These are phyloP conservation scores for Theileria sp. DNA, from an alignment of 169 alveolate species.

Conservation along the genomic window DNA sequence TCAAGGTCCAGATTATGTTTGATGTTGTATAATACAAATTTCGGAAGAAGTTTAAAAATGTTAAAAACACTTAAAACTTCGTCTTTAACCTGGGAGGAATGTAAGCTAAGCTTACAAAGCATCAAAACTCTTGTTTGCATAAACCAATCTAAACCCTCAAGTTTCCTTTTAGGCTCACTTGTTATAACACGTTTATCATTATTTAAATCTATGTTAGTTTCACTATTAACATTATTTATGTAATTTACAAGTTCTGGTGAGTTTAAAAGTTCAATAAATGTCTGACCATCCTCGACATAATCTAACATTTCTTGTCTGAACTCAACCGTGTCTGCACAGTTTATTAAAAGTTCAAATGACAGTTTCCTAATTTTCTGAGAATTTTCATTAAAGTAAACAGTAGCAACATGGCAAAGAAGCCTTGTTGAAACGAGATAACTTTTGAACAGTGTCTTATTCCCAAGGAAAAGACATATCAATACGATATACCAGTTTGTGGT, in stretches of 20 bases:
- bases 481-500: slow-evolving; percentile 40
- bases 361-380: not conserved
- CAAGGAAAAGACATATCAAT: slow-evolving; percentile 20
- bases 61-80: slow-evolving; percentile 27
- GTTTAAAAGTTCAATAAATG: slow-evolving; percentile 2
- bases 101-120: slow-evolving; percentile 44
- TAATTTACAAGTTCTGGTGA: slow-evolving; percentile 9
- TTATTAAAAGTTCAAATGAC: slow-evolving; percentile 28
- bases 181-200: not conserved
- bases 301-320: slow-evolving; percentile 41
- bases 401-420: not conserved
- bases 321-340: slow-evolving; percentile 47
- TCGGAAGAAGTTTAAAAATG: slow-evolving; percentile 14
- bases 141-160: not conserved
- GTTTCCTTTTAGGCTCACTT: not conserved
- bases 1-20: slow-evolving; percentile 26
- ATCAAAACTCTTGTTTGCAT: slow-evolving; percentile 28
- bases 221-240: not conserved
- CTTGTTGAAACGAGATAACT: slow-evolving; percentile 24
- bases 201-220: not conserved
- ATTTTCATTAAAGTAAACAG: not conserved
- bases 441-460: slow-evolving; percentile 32
- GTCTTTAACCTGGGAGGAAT: slow-evolving; percentile 21
- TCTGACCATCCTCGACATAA: not conserved
- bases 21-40: not conserved